Percentiles rank a stretch among this genome's conserved stretches.
Conservation (phyloP, 1,139 yeast genomes). For the Diutina pseudorugosa region DNA sequence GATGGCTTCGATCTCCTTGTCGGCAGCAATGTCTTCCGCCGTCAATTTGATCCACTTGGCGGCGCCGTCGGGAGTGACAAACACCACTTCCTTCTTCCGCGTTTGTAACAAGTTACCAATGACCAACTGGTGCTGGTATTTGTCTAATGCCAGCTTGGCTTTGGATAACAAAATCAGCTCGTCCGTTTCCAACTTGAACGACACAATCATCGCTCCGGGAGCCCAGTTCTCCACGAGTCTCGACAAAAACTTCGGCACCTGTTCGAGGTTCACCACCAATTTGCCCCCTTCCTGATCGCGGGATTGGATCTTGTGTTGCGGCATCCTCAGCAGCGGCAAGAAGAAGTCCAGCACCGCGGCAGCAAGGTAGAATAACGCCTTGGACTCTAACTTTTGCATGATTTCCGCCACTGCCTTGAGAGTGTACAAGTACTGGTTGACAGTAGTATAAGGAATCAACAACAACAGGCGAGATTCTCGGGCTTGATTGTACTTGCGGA, state of each 20-base stretch:
- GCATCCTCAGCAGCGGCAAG: constrained; percentile 72
- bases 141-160: constrained; percentile 62
- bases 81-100: constrained; percentile 77
- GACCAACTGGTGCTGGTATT: constrained; percentile 88
- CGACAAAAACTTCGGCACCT: constrained; percentile 87
- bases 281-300: constrained; percentile 59
- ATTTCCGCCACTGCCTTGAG: constrained; percentile 54
- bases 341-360: constrained; percentile 98
- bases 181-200: constrained; percentile 93
- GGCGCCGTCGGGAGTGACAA: constrained; percentile 46
- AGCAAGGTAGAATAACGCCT: constrained; percentile 74
- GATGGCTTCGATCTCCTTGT: constrained; percentile 55
- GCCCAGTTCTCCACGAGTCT: constrained; percentile 92
- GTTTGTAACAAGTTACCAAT: constrained; percentile 90
- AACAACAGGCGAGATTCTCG: constrained; percentile 48
- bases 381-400: constrained; percentile 38
- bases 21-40: constrained; percentile 21
- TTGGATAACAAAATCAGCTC: constrained; percentile 53
- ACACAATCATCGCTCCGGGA: constrained; percentile 85
- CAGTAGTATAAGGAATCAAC: constrained; percentile 83
- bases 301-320: constrained; percentile 86
- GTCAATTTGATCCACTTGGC: constrained; percentile 42
- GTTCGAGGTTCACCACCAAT: constrained; percentile 75
- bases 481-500: constrained; percentile 53
- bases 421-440: constrained; percentile 84